Percentiles rank a stretch among this genome's conserved stretches.
These are phyloP conservation scores for Laetiporus sulphureus DNA, from an alignment of 1,284 basidiomycete species.

Conservation along the genomic window DNA sequence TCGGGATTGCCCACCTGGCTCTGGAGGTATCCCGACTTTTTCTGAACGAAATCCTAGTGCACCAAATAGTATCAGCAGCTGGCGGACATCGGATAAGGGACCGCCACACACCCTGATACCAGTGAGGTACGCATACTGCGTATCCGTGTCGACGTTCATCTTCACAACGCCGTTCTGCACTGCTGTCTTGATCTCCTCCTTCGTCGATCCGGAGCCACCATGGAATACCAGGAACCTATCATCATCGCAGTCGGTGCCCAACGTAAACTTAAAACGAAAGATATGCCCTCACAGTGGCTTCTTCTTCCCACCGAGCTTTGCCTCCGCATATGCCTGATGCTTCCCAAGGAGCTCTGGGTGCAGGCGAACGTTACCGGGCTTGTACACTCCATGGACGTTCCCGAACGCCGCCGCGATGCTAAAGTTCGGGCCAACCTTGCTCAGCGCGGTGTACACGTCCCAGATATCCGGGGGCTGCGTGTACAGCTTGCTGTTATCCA, in stretches of 20 bases:
- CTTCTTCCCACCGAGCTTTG: slow-evolving; percentile 64
- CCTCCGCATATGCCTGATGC: slow-evolving; percentile 80
- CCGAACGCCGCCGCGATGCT: slow-evolving; percentile 96
- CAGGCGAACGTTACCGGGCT: slow-evolving; percentile 90
- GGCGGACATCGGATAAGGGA: too few relatives aligned
- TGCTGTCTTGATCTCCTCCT: slow-evolving; percentile 93
- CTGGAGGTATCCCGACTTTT: slow-evolving; percentile 82
- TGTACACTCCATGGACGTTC: slow-evolving; percentile 96
- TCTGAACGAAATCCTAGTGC: slow-evolving; percentile 72
- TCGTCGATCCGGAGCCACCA: slow-evolving; percentile 96
- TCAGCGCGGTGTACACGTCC: slow-evolving; percentile 85
- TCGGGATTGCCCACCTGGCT: slow-evolving; percentile 94
- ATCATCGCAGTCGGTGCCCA: too few relatives aligned
- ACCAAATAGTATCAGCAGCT: too few relatives aligned
- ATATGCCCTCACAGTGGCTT: slow-evolving; percentile 87
- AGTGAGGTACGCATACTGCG: slow-evolving; percentile 10
- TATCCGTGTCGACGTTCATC: slow-evolving; percentile 92
- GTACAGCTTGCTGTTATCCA: slow-evolving; percentile 93
- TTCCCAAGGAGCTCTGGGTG: slow-evolving; percentile 89
- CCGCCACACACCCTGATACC: too few relatives aligned
- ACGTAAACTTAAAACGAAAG: too few relatives aligned
- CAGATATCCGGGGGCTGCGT: slow-evolving; percentile 97
- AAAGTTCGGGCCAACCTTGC: slow-evolving; percentile 89
- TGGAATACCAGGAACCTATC: slow-evolving; percentile 98
- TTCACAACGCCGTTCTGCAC: slow-evolving; percentile 93